These are phyloP conservation scores for Zygosaccharomyces bisporus DNA, from an alignment of 805 yeast species.

Conservation along the genomic window DNA sequence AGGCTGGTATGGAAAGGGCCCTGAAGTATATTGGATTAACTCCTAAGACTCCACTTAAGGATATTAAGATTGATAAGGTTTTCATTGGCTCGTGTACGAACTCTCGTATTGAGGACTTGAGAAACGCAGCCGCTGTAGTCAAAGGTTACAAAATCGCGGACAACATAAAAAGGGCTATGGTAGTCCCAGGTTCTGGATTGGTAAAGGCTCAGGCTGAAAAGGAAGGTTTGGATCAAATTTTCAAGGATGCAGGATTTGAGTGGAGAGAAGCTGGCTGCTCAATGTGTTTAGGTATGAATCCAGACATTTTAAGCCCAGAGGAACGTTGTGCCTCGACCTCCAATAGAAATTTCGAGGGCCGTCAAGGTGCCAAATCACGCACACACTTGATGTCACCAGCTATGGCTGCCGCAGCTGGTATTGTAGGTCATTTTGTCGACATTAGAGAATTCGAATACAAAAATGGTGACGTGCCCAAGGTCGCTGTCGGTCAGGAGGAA, in stretches of 20 bases:
- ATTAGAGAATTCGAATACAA: constrained; percentile 75
- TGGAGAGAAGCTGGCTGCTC: constrained; percentile 99
- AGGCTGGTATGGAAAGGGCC: constrained; percentile 86
- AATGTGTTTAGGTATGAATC: constrained; percentile 99
- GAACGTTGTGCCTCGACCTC: constrained; percentile 99
- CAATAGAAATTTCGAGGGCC: constrained; percentile 97
- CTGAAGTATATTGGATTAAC: constrained; percentile 85
- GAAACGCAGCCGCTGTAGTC: constrained; percentile 92
- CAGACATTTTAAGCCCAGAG: constrained; percentile 89
- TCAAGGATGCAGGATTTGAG: constrained; percentile 88
- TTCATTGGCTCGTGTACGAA: constrained; percentile 98
- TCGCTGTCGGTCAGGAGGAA: constrained; percentile 42
- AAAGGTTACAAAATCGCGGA: constrained; percentile 85
- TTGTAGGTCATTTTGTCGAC: constrained; percentile 85
- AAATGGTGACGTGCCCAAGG: constrained; percentile 56
- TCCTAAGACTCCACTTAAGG: constrained; percentile 74
- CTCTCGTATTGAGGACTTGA: constrained; percentile 93
- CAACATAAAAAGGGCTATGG: constrained; percentile 75
- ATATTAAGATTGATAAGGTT: constrained; percentile 83
- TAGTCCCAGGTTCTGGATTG: constrained; percentile 97
- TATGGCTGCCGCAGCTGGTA: constrained; percentile 99
- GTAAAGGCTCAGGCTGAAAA: constrained; percentile 90
- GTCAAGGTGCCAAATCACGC: constrained; percentile 95
- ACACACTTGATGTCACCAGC: constrained; percentile 98
- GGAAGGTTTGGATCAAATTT: constrained; percentile 91